A percentile compares a stretch with the other conserved stretches of the same genome.
Evolutionary conservation across 108 stramenopile species (phyloP).

Genomic region (Skeletonema grethae): DNA sequence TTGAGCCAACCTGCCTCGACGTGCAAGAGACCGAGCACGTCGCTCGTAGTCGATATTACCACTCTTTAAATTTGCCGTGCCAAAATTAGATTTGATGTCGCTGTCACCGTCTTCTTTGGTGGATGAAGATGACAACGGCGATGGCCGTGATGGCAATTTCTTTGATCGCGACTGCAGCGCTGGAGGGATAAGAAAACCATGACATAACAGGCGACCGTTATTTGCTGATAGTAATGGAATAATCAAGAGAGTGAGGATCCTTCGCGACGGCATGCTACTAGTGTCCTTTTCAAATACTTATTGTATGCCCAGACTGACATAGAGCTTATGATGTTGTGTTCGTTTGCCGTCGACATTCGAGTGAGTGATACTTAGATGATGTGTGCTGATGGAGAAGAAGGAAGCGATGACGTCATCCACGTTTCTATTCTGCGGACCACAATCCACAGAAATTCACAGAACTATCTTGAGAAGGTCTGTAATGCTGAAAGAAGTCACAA

Average conservation of each 20-base stretch:
- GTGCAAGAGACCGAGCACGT: not conserved
- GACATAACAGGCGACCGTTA: not conserved
- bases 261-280: not conserved
- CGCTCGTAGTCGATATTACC: not conserved
- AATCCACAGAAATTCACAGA: too few species aligned
- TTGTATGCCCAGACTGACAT: too few species aligned
- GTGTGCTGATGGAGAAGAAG: too few species aligned
- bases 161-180: not conserved
- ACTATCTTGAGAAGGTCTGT: too few species aligned
- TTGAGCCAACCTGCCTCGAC: slow-evolving; percentile 1
- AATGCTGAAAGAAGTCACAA: too few species aligned
- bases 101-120: not conserved
- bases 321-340: too few species aligned
- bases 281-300: not conserved
- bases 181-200: not conserved
- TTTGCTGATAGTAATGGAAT: not conserved
- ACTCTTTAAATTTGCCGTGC: not conserved
- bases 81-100: not conserved
- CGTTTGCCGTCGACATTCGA: too few species aligned
- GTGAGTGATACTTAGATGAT: too few species aligned
- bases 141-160: not conserved
- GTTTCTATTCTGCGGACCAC: too few species aligned
- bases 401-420: too few species aligned
- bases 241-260: not conserved
- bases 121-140: not conserved